Base-by-base conservation (phyloP, 805 yeast species). In the Blastobotrys muscicola region DNA sequence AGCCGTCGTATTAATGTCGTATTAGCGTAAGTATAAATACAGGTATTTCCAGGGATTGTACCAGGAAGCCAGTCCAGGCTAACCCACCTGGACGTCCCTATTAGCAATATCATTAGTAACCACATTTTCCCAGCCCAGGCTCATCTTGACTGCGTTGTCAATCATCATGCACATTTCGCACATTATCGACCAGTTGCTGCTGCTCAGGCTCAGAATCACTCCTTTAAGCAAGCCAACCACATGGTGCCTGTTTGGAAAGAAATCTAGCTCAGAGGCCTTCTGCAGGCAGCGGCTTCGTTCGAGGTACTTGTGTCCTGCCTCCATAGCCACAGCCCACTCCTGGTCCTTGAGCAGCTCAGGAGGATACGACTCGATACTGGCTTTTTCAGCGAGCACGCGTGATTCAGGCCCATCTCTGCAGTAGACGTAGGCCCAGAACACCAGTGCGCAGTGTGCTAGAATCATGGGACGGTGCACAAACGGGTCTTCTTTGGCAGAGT, bases 151-250 rank as follows among this genome's bases (percentile, higher is more conserved):
- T 58, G 82, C 78, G 51, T 76, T 75, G 41, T 64, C 59, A 38
- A 79, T 61, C 45, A 80, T 60, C 43, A 68, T 68, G 1, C 79
- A 69, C 48, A 75, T 69, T 53, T 80, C 86, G 38, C 64, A 62
- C 9, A 79, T 79, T 41, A 78, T 62, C 38, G 75, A 75, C 77
- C 80, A 80, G 41, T 70, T 39, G 34, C 47, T 38, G 10, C 38
- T 42, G 11, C 39, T 26, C n/a, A 49, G 33, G 6, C 36, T 13
- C 39, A 45, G 35, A 7, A 39, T 47, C 8, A 48, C 41, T 49
- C 50, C 44, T 26, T 48, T 46, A 2, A 78, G 53, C 36, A 80
- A 55, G 1, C 85, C 85, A n/a, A 72, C 70, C 32, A 78, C 58
- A 42, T 75, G 62, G 45, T 75, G 67, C 50, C 66, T 69, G 43